Evolutionary conservation across 805 yeast species (phyloP), one percentile per base, ranked within the genome.

Genomic region (Candida rishiriensis): DNA sequence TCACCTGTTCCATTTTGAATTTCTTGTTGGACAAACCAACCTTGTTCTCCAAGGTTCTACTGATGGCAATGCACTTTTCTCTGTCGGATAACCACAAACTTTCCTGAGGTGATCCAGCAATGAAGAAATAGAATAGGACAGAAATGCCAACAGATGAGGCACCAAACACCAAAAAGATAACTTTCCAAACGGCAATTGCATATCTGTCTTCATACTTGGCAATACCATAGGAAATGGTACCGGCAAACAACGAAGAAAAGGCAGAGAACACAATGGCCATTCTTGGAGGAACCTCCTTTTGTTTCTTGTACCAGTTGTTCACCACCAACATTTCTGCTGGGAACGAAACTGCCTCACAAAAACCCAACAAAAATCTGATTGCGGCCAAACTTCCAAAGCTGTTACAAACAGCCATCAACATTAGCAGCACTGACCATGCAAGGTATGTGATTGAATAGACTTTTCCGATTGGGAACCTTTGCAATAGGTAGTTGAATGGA

Each of bases 281-380:
- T 50, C 76, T 64, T 15, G 65, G 51, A 43, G 71, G 71, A 34
- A 69, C 73, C 48, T 73, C 76, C 36, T 65, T 60, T 13, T 16
- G 16, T 47, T 66, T 73, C n/a, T 32, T 33, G 66, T 78, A 81
- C 69, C 76, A 81, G 53, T 75, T 80, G 28, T 76, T 54, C 11
- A 81, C 76, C 35, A 79, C 55, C 16, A 78, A 64, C 15, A 75
- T 71, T 57, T 70, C 71, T 3, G 77, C 76, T 3, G 86, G 85
- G 10, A 78, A 71, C 17, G 79, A 70, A 16, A 73, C 68, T 40
- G 76, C 64, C 55, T 79, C 85, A 4, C 75, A 62, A 51, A 68
- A 61, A 8, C 82, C 83, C 39, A 76, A 56, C 50, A 73, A 65
- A 53, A 75, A 73, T 45, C 81, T 59, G 29, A 72, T 43, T 2